Evolutionary conservation across 2,329 filamentous ascomycete genomes (phyloP), one percentile per base, ranked within the genome.

Genomic region (Penicillium nordicum): DNA sequence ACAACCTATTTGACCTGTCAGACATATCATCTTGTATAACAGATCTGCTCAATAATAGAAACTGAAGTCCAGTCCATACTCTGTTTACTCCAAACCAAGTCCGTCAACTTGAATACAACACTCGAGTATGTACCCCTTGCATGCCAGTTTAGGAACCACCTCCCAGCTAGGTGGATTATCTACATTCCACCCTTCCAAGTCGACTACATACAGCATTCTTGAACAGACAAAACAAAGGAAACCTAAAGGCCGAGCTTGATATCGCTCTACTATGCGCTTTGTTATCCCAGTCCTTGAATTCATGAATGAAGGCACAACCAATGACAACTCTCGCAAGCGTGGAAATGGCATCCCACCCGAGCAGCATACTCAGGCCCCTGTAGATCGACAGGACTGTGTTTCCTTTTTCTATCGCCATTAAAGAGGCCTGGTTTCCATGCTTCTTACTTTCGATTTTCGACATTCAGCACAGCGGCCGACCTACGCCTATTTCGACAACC

Each of bases 41-140:
- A 7, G 23, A 3, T 27, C 23, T n/a, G 16, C 16, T 10, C 38
- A 40, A 21, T 23, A 21, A 4, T 12, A 12, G 27, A 25, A 38
- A 38, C 27, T 21, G 3, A 12, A 32, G 4, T 32, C 12, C 30
- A 38, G 2, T 14, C 14, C 10, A 18, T 18, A 16, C 11, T 12
- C 5, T 25, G 27, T 25, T 42, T 46, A 27, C 11, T 32, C 12
- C 11, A 18, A 23, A 36, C 51, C 14, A 36, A 37, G n/a, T n/a
- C 40, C 4, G 47, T 40, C 42, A 10, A 29, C 27, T 43, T 16
- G 5, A 43, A 16, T 11, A n/a, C 7, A 14, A 7, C 29, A 7
- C 29, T 29, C 42, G 37, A 48, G 60, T 32, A 65, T 65, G 58
- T 11, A 41, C 58, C 58, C 62, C 63, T 65, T 65, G 58, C 63